These are phyloP conservation scores for Arachnopeziza araneosa DNA, from an alignment of 2,329 filamentous ascomycete species.

Conservation along the genomic window DNA sequence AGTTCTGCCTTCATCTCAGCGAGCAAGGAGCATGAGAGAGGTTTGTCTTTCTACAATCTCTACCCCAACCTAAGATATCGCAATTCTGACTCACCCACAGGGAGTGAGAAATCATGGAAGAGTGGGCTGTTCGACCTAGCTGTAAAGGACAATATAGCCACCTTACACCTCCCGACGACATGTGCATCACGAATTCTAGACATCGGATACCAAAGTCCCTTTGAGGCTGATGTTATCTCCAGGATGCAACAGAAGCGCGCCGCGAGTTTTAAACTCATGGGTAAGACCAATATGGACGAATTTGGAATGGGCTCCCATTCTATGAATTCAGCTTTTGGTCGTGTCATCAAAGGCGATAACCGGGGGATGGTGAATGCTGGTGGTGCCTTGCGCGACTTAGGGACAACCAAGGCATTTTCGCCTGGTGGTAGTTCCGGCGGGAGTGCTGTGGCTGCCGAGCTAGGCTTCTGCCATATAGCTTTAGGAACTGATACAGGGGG, in stretches of 20 bases:
- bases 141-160: conserved; percentile 75
- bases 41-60: not conserved
- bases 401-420: not conserved
- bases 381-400: not conserved
- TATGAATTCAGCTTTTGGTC: conserved; percentile 59
- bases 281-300: conserved; percentile 92
- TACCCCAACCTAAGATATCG: not conserved
- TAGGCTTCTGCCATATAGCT: conserved; percentile 53
- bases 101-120: not conserved
- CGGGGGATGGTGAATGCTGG: not conserved
- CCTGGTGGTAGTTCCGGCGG: conserved; percentile 85
- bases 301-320: conserved; percentile 93
- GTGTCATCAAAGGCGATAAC: conserved; percentile 40
- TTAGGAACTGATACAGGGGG: conserved; percentile 87
- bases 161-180: conserved; percentile 63
- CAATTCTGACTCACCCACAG: not conserved
- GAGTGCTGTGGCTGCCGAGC: conserved; percentile 77
- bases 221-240: conserved; percentile 73
- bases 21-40: not conserved
- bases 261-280: conserved; percentile 55
- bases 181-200: conserved; percentile 73
- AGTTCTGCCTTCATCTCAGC: not conserved
- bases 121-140: conserved; percentile 25
- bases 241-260: conserved; percentile 46
- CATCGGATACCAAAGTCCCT: conserved; percentile 63